These are phyloP conservation scores for Fusarium xyrophilum DNA, from an alignment of 2,329 filamentous ascomycete genomes.

Conservation along the genomic window DNA sequence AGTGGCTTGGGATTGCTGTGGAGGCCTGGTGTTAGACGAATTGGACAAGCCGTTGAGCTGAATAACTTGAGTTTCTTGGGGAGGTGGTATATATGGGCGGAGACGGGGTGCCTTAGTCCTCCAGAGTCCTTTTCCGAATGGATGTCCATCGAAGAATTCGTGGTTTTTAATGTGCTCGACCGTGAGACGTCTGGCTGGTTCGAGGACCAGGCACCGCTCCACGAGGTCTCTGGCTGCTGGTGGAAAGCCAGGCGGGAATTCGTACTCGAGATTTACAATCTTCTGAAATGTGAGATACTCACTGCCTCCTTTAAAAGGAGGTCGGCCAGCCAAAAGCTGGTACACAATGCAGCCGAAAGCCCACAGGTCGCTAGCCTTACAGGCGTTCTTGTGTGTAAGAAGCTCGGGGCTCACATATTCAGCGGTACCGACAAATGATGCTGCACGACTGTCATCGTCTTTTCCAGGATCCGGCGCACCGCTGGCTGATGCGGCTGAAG, in stretches of 20 bases:
- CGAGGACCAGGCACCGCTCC: conserved; percentile 86
- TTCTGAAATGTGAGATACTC: conserved; percentile 99
- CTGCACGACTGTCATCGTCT: conserved; percentile 75
- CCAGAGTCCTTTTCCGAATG: conserved; percentile 87
- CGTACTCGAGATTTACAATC: conserved; percentile 92
- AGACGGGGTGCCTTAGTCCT: conserved; percentile 86
- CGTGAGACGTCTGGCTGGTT: conserved; percentile 81
- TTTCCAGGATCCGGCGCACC: conserved; percentile 48
- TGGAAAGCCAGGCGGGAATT: conserved; percentile 90
- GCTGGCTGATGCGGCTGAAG: conserved; percentile 47
- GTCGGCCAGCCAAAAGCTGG: conserved; percentile 91
- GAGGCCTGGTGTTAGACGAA: conserved; percentile 44
- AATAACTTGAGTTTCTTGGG: conserved; percentile 76
- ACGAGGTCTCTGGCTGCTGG: conserved; percentile 85
- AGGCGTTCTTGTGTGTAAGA: conserved; percentile 95
- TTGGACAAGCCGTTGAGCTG: conserved; percentile 68
- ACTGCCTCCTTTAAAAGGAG: conserved; percentile 94
- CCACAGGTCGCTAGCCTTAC: conserved; percentile 97
- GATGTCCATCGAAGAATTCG: conserved; percentile 88
- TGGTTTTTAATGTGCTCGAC: conserved; percentile 98
- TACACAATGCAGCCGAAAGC: conserved; percentile 98
- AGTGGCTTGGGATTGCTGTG: conserved; percentile 48
- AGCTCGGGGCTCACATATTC: conserved; percentile 98
- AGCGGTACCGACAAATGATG: conserved; percentile 95
- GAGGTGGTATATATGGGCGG: conserved; percentile 80